These are phyloP conservation scores for Leptodermis oblonga DNA, from an alignment of 257 asterid species.

Conservation along the genomic window DNA sequence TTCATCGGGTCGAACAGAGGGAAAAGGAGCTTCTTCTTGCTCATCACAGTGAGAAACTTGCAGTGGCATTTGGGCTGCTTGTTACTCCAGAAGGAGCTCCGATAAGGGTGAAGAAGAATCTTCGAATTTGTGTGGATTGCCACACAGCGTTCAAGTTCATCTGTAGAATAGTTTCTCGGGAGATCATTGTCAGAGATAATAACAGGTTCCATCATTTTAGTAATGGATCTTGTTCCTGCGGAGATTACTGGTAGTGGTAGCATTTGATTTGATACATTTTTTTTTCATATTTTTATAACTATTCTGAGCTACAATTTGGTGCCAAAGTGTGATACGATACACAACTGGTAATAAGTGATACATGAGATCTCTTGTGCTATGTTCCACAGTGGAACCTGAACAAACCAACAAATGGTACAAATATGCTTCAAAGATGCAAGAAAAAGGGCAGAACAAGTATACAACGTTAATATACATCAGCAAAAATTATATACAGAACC, in stretches of 20 bases:
- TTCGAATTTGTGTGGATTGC: conserved; percentile 75
- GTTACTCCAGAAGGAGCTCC: conserved; percentile 68
- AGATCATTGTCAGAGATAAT: conserved; percentile 61
- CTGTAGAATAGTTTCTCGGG: conserved; percentile 57
- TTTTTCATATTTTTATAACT: too few relatives aligned
- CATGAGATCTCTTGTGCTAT: too few relatives aligned
- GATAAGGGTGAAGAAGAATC: conserved; percentile 72
- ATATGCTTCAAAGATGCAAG: neutral
- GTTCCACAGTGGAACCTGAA: too few relatives aligned
- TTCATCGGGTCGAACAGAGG: conserved; percentile 52
- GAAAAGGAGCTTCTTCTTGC: conserved; percentile 67
- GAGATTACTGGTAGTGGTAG: conserved; percentile 63
- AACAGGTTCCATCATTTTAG: conserved; percentile 81
- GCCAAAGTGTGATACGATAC: too few relatives aligned
- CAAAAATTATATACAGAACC: conserved; percentile 13
- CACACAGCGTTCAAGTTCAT: conserved; percentile 71
- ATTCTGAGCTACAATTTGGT: too few relatives aligned
- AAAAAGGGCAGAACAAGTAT: neutral
- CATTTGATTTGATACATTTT: neutral
- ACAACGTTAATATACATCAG: neutral
- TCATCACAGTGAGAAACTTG: conserved; percentile 77
- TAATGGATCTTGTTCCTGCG: conserved; percentile 73
- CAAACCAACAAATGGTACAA: neutral
- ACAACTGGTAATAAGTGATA: too few relatives aligned
- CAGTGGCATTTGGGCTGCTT: conserved; percentile 71